phyloP scores from a whole-genome alignment of 306 rosid species.

The Quercus agrifolia region DNA sequence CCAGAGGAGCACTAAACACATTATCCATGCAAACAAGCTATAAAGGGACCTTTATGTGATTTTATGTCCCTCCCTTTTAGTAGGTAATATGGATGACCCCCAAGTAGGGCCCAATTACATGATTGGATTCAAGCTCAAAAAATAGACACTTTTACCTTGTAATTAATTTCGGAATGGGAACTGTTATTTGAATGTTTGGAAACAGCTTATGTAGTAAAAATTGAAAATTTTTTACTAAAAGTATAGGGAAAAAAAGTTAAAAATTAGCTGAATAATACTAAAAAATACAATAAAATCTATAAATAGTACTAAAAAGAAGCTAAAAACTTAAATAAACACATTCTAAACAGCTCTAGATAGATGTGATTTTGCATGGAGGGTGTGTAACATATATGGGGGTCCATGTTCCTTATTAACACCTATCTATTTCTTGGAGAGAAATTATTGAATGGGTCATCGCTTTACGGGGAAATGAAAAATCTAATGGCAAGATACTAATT shows the following conservation, averaged over 20 bases:
- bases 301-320: rapidly evolving
- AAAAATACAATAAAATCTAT: rapidly evolving
- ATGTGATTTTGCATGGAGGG: no score
- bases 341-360: rapidly evolving
- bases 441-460: no score
- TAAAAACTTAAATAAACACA: no score
- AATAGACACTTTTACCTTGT: neutral
- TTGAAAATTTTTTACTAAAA: rapidly evolving
- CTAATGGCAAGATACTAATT: no score
- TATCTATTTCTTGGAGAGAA: neutral
- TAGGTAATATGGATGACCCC: neutral
- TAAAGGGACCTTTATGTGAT: neutral
- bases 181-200: rapidly evolving
- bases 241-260: no score
- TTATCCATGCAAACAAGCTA: neutral
- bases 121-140: constrained; percentile 4
- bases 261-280: rapidly evolving
- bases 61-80: neutral
- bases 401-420: neutral
- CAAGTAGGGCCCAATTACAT: neutral
- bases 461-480: no score
- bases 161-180: no score
- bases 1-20: neutral
- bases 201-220: no score
- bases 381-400: neutral